phyloP scores from a whole-genome alignment of 192 early-diverging fungal species.

The Mycoemilia scoparia region DNA sequence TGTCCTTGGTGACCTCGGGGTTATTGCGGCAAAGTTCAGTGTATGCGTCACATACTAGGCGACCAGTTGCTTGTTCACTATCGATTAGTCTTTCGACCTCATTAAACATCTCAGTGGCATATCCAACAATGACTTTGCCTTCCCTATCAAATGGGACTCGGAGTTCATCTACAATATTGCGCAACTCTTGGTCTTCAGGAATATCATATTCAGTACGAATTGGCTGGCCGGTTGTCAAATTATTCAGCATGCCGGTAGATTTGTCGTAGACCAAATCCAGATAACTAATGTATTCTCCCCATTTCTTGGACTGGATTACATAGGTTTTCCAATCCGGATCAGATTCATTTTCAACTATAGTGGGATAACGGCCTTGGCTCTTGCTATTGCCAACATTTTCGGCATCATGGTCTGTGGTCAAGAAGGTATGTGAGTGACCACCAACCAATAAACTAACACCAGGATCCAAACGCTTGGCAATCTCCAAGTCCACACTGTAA shows the following conservation, averaged over 20 bases:
- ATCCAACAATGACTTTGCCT: conserved; percentile 2
- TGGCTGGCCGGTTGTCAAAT: conserved; percentile 33
- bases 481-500: conserved; percentile 39
- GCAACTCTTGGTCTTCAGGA: conserved; percentile 18
- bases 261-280: conserved; percentile 43
- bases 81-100: conserved; percentile 7
- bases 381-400: background rate
- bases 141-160: conserved; percentile 24
- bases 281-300: conserved; percentile 47
- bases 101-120: conserved; percentile 8
- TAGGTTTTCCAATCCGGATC: conserved; percentile 48
- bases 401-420: conserved; percentile 17
- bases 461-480: conserved; percentile 33
- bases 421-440: conserved; percentile 56
- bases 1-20: too few relatives aligned
- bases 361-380: conserved; percentile 44
- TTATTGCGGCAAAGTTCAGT: conserved; percentile 30
- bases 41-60: conserved; percentile 50
- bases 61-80: conserved; percentile 33
- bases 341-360: conserved; percentile 23
- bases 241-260: conserved; percentile 33
- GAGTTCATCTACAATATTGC: conserved; percentile 19
- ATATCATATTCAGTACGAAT: conserved; percentile 36
- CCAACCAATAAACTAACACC: conserved; percentile 53
- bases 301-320: conserved; percentile 54